phyloP scores from a whole-genome alignment of 352 stramenopile species.

The Elongisporangium senticosum region DNA sequence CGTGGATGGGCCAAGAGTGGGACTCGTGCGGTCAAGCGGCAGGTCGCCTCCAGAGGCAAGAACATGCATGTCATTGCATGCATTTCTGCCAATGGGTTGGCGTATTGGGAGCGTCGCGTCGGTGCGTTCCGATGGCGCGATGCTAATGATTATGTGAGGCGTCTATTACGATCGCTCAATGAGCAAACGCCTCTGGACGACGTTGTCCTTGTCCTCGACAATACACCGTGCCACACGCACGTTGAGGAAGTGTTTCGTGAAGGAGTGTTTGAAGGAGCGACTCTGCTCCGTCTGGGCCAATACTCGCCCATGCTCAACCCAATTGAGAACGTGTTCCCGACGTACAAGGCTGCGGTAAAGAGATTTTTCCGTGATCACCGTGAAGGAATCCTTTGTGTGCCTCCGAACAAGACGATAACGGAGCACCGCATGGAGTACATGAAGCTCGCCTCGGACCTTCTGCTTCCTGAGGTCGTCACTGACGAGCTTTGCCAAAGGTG shows the following conservation, averaged over 20 bases:
- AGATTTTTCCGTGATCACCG: conserved; percentile 1
- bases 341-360: conserved; percentile 8
- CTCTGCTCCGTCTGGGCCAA: conserved; percentile 3
- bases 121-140: background rate
- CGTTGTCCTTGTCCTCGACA: conserved; percentile 8
- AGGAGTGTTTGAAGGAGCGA: conserved; percentile 5
- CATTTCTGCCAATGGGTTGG: conserved; percentile 1
- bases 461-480: background rate
- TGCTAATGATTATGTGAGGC: conserved; percentile 5
- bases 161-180: background rate
- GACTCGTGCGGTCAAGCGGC: background rate
- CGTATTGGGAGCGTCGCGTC: conserved; percentile 9
- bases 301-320: conserved; percentile 13
- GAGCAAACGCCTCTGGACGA: background rate
- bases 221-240: conserved; percentile 7
- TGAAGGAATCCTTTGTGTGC: background rate
- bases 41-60: conserved; percentile 5
- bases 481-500: background rate
- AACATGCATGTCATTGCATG: conserved; percentile 16
- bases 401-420: conserved; percentile 3
- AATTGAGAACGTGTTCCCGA: conserved; percentile 11
- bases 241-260: conserved; percentile 9
- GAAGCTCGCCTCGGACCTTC: background rate
- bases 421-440: conserved; percentile 4
- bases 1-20: background rate